phyloP scores from a whole-genome alignment of 192 early-diverging fungal genomes.

The Umbelopsis sp. region DNA sequence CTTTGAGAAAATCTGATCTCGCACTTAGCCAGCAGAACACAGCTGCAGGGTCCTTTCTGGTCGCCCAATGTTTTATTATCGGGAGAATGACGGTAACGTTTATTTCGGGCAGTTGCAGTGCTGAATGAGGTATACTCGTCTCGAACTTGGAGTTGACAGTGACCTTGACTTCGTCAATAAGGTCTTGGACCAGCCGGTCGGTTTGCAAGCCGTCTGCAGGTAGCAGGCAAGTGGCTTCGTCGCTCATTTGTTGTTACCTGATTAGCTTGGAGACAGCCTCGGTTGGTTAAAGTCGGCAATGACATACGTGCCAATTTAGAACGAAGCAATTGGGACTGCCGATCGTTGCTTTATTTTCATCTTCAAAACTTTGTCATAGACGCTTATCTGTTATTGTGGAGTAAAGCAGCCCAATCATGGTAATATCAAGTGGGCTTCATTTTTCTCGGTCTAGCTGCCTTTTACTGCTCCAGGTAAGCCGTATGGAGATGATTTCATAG shows the following conservation, averaged over 20 bases:
- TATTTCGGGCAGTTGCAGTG: conserved; percentile 34
- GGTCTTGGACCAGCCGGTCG: neutral
- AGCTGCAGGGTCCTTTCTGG: conserved; percentile 37
- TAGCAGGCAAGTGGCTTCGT: neutral
- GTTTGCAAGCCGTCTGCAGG: neutral
- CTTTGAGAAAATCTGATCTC: conserved; percentile 44
- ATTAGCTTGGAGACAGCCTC: no score
- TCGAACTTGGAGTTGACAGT: conserved; percentile 5
- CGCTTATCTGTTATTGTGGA: no score
- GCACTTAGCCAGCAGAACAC: conserved; percentile 40
- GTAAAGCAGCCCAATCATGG: no score
- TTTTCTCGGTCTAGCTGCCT: no score
- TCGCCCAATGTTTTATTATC: conserved; percentile 41
- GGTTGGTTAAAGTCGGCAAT: no score
- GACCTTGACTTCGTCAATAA: neutral
- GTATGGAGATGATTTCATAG: no score
- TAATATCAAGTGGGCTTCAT: no score
- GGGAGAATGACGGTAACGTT: conserved; percentile 39
- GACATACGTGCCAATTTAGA: no score
- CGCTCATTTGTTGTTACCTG: neutral
- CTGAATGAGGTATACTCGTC: neutral
- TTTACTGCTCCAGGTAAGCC: no score
- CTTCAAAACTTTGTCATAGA: no score
- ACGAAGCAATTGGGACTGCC: no score
- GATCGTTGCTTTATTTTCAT: no score